A percentile compares a stretch with the other conserved stretches of the same genome.
Conservation (phyloP, 768 basidiomycete genomes). For the Podaxis sp. region DNA sequence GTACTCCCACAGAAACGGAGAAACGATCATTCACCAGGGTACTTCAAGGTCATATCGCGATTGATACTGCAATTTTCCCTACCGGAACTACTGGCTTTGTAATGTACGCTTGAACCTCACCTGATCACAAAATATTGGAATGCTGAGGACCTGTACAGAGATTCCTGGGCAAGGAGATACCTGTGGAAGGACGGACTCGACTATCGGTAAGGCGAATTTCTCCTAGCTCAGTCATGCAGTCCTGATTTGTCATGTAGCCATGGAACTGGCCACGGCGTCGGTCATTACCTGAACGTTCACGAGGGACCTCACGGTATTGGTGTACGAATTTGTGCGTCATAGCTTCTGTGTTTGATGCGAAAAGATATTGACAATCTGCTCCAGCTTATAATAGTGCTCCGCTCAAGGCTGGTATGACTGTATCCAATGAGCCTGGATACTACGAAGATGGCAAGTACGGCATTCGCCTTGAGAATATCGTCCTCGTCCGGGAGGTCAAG, state of each 20-base stretch:
- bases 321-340: conserved; percentile 42
- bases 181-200: conserved; percentile 88
- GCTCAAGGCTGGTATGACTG: conserved; percentile 81
- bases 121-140: neutral
- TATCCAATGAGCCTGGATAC: conserved; percentile 93
- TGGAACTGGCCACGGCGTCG: conserved; percentile 93
- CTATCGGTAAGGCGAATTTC: conserved; percentile 41
- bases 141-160: conserved; percentile 36
- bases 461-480: conserved; percentile 89
- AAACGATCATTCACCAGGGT: conserved; percentile 89
- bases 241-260: conserved; percentile 44
- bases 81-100: conserved; percentile 66
- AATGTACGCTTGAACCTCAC: conserved; percentile 18
- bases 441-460: conserved; percentile 90
- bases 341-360: neutral
- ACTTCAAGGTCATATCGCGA: conserved; percentile 84
- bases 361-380: neutral
- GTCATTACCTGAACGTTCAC: conserved; percentile 92
- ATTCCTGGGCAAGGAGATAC: conserved; percentile 72
- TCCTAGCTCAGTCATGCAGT: neutral
- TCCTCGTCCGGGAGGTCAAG: conserved; percentile 66
- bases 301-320: conserved; percentile 74
- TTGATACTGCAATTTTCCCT: conserved; percentile 84
- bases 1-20: conserved; percentile 76
- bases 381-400: conserved; percentile 64